Evolutionary conservation across 257 asterid genomes (phyloP).

Genomic region (Solanum piurae): DNA sequence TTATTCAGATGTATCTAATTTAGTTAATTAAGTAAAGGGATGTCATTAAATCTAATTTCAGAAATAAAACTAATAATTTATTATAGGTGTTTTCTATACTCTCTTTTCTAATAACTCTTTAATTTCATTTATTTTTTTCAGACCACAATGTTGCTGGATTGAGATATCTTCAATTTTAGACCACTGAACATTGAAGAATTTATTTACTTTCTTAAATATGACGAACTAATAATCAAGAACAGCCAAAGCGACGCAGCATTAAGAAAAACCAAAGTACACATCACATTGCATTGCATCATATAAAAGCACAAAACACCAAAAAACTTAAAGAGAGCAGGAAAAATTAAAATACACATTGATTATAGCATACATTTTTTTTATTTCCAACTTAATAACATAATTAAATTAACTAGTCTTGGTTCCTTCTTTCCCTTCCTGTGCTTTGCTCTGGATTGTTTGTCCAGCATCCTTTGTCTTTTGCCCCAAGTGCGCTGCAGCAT

Average conservation of each 20-base stretch:
- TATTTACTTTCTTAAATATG: background rate
- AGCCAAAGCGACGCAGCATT: background rate
- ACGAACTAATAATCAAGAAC: background rate
- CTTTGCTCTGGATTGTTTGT: slow-evolving; percentile 45
- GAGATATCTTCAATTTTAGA: background rate
- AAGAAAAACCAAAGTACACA: background rate
- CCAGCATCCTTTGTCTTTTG: slow-evolving; percentile 64
- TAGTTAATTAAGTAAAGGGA: too few species aligned
- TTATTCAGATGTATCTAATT: too few species aligned
- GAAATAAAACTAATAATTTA: too few species aligned
- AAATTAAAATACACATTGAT: background rate
- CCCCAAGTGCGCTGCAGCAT: slow-evolving; percentile 35
- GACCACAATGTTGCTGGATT: too few species aligned
- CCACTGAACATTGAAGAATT: too few species aligned
- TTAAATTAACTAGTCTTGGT: background rate
- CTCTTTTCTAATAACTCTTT: too few species aligned
- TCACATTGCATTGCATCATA: background rate
- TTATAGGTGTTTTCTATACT: too few species aligned
- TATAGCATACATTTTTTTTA: background rate
- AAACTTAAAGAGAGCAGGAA: background rate
- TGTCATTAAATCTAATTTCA: too few species aligned
- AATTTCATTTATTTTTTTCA: too few species aligned
- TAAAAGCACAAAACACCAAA: background rate
- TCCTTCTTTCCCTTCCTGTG: slow-evolving; percentile 31
- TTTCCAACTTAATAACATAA: background rate